These are phyloP conservation scores for Xylaria polymorpha DNA, from an alignment of 2,329 filamentous ascomycete species.

Conservation along the genomic window DNA sequence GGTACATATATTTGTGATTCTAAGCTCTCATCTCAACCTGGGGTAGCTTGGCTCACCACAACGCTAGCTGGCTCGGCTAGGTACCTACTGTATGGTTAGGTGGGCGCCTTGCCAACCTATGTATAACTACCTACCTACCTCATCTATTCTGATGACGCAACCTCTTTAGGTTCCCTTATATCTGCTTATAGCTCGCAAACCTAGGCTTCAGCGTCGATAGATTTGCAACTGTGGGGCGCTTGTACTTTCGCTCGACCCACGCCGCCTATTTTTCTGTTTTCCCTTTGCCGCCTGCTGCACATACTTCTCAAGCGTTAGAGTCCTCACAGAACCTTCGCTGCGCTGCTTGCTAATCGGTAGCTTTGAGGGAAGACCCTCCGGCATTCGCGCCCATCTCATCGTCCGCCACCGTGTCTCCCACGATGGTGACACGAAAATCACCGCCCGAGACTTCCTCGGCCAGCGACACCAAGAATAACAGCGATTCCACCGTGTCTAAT, in stretches of 20 bases:
- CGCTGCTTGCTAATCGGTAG: neutral
- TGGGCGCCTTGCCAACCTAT: neutral
- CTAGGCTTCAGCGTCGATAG: neutral
- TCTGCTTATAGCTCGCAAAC: neutral
- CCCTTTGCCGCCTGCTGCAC: neutral
- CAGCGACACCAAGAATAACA: constrained; percentile 38
- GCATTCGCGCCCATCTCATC: neutral
- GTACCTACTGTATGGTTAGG: neutral
- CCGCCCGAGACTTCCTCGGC: constrained; percentile 43
- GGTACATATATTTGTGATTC: neutral
- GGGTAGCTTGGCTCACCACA: constrained; percentile 7
- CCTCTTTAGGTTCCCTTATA: constrained; percentile 16
- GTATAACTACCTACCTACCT: too few relatives aligned
- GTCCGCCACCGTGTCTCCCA: constrained; percentile 30
- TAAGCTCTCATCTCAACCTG: neutral
- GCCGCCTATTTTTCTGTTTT: neutral
- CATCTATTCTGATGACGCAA: constrained; percentile 37
- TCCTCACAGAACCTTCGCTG: neutral
- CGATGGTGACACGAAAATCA: constrained; percentile 58
- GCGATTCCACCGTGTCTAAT: constrained; percentile 42
- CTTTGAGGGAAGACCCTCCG: neutral
- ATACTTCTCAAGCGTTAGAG: neutral
- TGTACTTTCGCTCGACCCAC: constrained; percentile 4
- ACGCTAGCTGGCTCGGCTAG: neutral
- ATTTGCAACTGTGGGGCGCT: constrained; percentile 3